These are phyloP conservation scores for Mycena albidolilacea DNA, from an alignment of 768 basidiomycete genomes.

Conservation along the genomic window DNA sequence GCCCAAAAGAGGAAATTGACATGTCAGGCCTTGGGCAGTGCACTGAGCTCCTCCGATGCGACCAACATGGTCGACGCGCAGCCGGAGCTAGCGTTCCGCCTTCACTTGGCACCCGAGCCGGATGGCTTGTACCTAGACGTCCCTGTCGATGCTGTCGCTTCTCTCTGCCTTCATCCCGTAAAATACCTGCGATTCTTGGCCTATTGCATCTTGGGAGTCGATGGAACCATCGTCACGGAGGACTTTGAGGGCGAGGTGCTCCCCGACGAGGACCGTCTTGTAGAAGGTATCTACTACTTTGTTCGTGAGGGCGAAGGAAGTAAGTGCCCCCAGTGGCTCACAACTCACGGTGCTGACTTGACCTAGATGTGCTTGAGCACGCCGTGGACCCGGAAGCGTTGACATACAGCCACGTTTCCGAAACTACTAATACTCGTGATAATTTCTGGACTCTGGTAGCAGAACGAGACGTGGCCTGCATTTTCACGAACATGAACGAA, in stretches of 20 bases:
- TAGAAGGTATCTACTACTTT: background rate
- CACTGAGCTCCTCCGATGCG: no score
- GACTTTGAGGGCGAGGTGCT: background rate
- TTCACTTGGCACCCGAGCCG: background rate
- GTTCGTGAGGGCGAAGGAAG: constrained; percentile 4
- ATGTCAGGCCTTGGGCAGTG: no score
- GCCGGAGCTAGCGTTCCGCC: background rate
- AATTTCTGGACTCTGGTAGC: background rate
- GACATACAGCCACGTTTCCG: constrained; percentile 1
- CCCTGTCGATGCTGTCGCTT: background rate
- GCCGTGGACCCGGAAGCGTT: constrained; percentile 19
- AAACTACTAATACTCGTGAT: constrained; percentile 3
- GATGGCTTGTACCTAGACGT: constrained; percentile 8
- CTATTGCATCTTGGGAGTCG: constrained; percentile 14
- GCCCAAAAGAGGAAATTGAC: no score
- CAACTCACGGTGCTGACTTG: background rate
- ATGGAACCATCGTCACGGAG: background rate
- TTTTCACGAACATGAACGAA: background rate
- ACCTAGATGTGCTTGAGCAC: constrained; percentile 16
- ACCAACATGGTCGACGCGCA: background rate
- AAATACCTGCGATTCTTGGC: constrained; percentile 22
- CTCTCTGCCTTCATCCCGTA: constrained; percentile 4
- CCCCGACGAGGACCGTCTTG: background rate
- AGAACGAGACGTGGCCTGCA: constrained; percentile 8
- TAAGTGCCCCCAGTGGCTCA: background rate